Conservation (phyloP, 306 rosid genomes). For the Vigna reflexopilosa region DNA sequence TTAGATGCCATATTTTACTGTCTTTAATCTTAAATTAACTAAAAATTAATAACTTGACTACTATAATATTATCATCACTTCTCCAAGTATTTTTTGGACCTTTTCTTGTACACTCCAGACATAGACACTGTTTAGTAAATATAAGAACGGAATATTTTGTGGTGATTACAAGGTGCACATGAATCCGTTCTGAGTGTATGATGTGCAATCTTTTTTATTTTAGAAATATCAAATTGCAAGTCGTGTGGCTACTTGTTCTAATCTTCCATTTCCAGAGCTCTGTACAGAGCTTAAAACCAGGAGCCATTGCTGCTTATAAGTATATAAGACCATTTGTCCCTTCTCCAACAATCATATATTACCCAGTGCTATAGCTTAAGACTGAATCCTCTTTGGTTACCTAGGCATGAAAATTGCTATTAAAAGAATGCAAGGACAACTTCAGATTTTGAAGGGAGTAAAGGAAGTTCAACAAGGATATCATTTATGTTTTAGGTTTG, state of each 20-base stretch:
- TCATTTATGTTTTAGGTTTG: background rate
- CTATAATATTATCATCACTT: no score
- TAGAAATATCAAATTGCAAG: conserved; percentile 13
- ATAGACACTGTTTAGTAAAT: no score
- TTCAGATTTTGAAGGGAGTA: background rate
- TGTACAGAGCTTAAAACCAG: no score
- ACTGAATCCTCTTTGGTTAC: background rate
- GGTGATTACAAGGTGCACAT: no score
- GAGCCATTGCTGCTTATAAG: no score
- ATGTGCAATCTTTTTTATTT: background rate
- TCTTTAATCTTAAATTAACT: background rate
- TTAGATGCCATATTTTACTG: conserved; percentile 10
- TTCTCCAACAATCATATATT: background rate
- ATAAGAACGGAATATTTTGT: no score
- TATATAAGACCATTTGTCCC: no score
- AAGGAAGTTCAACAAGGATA: background rate
- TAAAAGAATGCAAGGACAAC: conserved; percentile 11
- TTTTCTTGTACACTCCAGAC: no score
- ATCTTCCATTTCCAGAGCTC: background rate
- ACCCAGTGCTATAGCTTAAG: background rate
- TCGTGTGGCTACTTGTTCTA: background rate
- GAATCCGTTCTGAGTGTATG: no score
- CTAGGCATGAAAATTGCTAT: background rate
- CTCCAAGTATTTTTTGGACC: no score
- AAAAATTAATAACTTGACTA: background rate